These are phyloP conservation scores for Puccinia novopanici DNA, from an alignment of 1,284 basidiomycete genomes.

Conservation along the genomic window DNA sequence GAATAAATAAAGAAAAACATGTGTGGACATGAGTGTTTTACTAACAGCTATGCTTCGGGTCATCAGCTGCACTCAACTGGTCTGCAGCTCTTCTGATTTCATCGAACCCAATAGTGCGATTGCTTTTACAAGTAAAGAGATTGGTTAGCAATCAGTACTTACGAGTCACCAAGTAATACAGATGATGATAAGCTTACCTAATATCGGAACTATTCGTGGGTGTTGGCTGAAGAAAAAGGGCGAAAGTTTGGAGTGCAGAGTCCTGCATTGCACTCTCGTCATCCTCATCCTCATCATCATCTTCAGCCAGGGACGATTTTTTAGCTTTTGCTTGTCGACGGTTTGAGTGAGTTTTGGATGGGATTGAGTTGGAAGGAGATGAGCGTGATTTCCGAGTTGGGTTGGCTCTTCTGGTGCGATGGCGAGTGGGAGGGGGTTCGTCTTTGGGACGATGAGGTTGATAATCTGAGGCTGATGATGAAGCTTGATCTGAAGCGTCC, in stretches of 20 bases:
- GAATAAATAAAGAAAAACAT: not conserved
- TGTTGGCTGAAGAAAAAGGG: not conserved
- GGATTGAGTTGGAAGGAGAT: constrained; percentile 2
- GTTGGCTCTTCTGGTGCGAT: constrained; percentile 5
- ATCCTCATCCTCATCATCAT: constrained; percentile 27
- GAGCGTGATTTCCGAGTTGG: not conserved
- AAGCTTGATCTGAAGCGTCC: not conserved
- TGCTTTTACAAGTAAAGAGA: not conserved
- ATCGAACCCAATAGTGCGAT: constrained; percentile 20
- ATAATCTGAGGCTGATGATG: constrained; percentile 17
- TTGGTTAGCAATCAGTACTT: not conserved
- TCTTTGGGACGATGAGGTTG: constrained; percentile 1
- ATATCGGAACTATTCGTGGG: not conserved
- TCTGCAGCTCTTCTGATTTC: constrained; percentile 38
- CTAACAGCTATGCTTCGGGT: not conserved
- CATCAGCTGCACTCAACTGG: constrained; percentile 28
- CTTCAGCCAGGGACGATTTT: not conserved
- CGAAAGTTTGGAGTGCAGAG: constrained; percentile 29
- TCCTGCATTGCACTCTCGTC: not conserved
- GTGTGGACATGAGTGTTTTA: not conserved
- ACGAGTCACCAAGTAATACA: not conserved
- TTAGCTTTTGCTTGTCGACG: constrained; percentile 1
- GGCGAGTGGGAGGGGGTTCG: not conserved
- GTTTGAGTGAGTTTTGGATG: not conserved
- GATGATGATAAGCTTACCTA: constrained; percentile 8